Evolutionary conservation across 1,284 basidiomycete species (phyloP).

Genomic region (Austroboletus niveus): DNA sequence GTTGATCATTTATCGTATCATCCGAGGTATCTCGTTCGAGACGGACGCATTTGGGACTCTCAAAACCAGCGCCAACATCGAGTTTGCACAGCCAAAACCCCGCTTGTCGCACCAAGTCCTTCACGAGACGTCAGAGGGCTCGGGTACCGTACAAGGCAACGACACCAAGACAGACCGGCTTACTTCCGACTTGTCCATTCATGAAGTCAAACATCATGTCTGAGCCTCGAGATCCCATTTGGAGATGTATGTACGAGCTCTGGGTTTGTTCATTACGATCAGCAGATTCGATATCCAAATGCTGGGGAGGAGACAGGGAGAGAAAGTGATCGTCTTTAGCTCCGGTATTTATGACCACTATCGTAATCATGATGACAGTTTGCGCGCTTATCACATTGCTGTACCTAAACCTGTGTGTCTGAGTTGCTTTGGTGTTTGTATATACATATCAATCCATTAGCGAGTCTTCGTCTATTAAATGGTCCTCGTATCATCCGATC

Average conservation of each 20-base stretch:
- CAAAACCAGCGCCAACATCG: background rate
- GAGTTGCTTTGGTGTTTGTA: background rate
- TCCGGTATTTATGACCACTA: background rate
- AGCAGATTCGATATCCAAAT: background rate
- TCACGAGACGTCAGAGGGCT: background rate
- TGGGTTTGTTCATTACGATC: background rate
- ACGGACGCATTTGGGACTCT: conserved; percentile 5
- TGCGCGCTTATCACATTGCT: too few relatives aligned
- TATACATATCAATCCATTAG: too few relatives aligned
- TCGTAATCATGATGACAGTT: background rate
- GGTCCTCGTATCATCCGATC: background rate
- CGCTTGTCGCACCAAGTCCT: background rate
- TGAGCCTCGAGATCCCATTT: background rate
- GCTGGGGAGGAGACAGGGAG: background rate
- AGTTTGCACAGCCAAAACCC: background rate
- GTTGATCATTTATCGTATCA: conserved; percentile 24
- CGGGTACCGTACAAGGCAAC: background rate
- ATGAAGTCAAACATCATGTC: background rate
- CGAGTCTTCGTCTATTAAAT: too few relatives aligned
- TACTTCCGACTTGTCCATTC: background rate
- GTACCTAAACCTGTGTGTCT: background rate
- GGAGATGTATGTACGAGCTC: background rate
- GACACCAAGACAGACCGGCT: background rate
- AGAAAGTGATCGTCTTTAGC: background rate
- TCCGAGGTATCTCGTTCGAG: conserved; percentile 14